Evolutionary conservation across 2,329 filamentous ascomycete species (phyloP).

Genomic region (Clarireedia paspali): DNA sequence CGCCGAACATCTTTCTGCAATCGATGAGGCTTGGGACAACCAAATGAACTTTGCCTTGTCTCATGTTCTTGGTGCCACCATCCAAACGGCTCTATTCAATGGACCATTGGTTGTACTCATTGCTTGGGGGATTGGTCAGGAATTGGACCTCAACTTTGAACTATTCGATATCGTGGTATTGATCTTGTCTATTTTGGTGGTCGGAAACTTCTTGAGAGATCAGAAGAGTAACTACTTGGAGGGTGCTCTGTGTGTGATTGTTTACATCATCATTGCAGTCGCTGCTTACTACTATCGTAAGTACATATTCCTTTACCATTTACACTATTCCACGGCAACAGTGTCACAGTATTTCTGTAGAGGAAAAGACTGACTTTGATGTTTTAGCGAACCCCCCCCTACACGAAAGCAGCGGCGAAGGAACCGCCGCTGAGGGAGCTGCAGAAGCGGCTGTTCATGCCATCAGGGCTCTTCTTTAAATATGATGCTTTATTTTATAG

Average conservation of each 20-base stretch:
- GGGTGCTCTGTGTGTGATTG: conserved; percentile 69
- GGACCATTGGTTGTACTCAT: conserved; percentile 76
- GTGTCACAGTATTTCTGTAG: too few species aligned
- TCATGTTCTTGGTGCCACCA: conserved; percentile 55
- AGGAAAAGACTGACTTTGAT: not conserved
- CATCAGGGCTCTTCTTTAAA: not conserved
- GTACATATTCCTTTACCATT: not conserved
- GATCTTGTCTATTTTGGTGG: conserved; percentile 75
- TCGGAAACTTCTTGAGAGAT: conserved; percentile 81
- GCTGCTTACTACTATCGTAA: conserved; percentile 50
- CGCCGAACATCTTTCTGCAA: conserved; percentile 74
- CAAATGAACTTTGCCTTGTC: conserved; percentile 45
- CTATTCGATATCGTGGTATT: conserved; percentile 81
- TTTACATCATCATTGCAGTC: conserved; percentile 52
- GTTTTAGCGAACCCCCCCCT: not conserved
- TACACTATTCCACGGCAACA: too few species aligned
- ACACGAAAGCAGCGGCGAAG: not conserved
- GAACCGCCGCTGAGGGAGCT: not conserved
- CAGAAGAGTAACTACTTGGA: conserved; percentile 89
- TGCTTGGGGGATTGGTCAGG: conserved; percentile 65
- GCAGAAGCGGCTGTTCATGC: not conserved
- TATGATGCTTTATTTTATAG: not conserved
- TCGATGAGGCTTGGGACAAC: conserved; percentile 79
- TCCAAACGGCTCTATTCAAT: conserved; percentile 86
- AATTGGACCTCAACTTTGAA: conserved; percentile 78